These are phyloP conservation scores for Colletotrichum truncatum DNA, from an alignment of 2,329 filamentous ascomycete genomes.

Conservation along the genomic window DNA sequence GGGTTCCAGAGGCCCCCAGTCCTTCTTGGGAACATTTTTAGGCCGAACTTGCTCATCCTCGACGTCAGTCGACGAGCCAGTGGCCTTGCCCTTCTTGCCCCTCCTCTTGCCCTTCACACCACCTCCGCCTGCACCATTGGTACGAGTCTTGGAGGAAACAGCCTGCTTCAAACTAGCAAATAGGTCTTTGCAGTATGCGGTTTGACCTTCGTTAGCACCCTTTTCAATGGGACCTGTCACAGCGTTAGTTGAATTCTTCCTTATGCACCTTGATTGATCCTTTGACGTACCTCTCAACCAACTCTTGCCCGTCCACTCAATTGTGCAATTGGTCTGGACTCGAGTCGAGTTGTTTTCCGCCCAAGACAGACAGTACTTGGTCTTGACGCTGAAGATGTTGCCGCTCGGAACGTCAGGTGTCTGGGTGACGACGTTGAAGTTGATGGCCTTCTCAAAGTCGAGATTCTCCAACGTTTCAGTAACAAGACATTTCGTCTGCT, in stretches of 20 bases:
- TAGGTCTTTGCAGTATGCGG: constrained; percentile 82
- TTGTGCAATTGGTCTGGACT: constrained; percentile 85
- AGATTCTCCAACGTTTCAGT: constrained; percentile 84
- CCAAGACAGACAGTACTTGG: constrained; percentile 95
- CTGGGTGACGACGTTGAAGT: constrained; percentile 83
- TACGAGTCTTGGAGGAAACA: constrained; percentile 71
- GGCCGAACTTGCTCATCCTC: constrained; percentile 48
- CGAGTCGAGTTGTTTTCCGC: constrained; percentile 86
- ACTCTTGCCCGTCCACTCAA: constrained; percentile 98
- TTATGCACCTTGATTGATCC: neutral
- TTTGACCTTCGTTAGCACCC: constrained; percentile 90
- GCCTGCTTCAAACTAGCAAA: constrained; percentile 78
- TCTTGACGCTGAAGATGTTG: constrained; percentile 91
- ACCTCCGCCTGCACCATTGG: constrained; percentile 54
- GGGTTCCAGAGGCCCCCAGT: constrained; percentile 87
- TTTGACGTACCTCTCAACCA: constrained; percentile 87
- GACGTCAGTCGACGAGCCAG: constrained; percentile 52
- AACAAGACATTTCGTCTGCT: constrained; percentile 93
- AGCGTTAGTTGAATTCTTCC: constrained; percentile 42
- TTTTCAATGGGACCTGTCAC: constrained; percentile 89
- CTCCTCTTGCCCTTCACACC: constrained; percentile 70
- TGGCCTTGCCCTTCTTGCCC: constrained; percentile 60
- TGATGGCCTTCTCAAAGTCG: constrained; percentile 88
- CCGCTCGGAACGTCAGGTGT: constrained; percentile 96
- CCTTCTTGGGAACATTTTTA: constrained; percentile 53